phyloP scores from a whole-genome alignment of 192 early-diverging fungal species.

The Gamsiella multidivaricata region DNA sequence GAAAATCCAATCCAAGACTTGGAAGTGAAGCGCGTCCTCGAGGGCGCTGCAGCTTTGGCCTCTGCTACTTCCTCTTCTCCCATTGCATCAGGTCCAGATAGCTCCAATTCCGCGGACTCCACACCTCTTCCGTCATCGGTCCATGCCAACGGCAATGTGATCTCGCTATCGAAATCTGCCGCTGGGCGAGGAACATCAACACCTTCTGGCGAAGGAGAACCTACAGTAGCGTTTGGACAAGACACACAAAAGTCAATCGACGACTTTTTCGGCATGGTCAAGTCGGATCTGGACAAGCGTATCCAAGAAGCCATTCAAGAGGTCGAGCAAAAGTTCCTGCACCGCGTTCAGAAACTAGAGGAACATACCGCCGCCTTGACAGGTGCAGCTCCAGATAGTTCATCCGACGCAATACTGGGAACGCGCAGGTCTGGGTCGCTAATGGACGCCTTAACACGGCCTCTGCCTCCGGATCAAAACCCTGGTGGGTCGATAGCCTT shows the following conservation, averaged over 20 bases:
- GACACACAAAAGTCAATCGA: slow-evolving; percentile 53
- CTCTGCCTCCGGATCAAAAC: slow-evolving; percentile 32
- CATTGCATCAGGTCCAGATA: background rate
- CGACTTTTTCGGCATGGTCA: slow-evolving; percentile 54
- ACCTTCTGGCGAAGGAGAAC: background rate
- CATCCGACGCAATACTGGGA: background rate
- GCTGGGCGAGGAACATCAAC: background rate
- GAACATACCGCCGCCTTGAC: slow-evolving; percentile 30
- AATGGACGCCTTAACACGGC: slow-evolving; percentile 40
- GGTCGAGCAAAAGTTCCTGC: slow-evolving; percentile 51
- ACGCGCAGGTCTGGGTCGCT: slow-evolving; percentile 23
- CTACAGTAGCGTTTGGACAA: slow-evolving; percentile 27
- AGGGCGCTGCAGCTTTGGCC: slow-evolving; percentile 35
- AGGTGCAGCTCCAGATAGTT: slow-evolving; percentile 16
- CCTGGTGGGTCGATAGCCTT: slow-evolving; percentile 43
- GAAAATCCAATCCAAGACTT: slow-evolving; percentile 51
- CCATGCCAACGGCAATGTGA: background rate
- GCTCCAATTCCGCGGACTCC: slow-evolving; percentile 20
- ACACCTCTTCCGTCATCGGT: slow-evolving; percentile 26
- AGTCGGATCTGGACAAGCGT: slow-evolving; percentile 46
- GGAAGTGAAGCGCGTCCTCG: slow-evolving; percentile 51
- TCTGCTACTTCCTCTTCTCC: background rate
- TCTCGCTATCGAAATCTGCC: slow-evolving; percentile 12
- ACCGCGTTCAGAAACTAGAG: slow-evolving; percentile 43
- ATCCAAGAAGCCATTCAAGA: slow-evolving; percentile 53